Conservation (phyloP, 2,329 filamentous ascomycete species). For the Lojkania enalia region DNA sequence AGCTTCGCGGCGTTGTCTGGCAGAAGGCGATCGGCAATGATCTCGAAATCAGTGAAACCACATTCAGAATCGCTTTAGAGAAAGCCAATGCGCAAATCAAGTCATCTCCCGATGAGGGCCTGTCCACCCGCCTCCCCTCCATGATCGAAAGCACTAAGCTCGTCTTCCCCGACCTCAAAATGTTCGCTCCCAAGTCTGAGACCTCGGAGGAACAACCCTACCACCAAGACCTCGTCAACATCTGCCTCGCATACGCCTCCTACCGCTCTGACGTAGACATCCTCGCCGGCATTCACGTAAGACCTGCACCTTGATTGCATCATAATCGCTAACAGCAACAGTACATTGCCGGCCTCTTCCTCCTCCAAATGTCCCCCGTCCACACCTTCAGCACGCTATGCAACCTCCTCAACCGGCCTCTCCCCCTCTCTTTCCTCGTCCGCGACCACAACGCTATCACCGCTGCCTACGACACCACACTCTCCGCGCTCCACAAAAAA, state of each 20-base stretch:
- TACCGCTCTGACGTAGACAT: conserved; percentile 83
- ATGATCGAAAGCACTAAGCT: conserved; percentile 60
- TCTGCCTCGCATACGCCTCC: conserved; percentile 78
- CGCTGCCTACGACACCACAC: conserved; percentile 69
- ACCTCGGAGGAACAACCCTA: conserved; percentile 61
- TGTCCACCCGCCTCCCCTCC: conserved; percentile 28
- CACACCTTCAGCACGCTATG: conserved; percentile 72
- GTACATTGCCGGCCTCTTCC: conserved; percentile 72
- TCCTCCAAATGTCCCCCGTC: conserved; percentile 70
- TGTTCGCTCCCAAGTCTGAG: conserved; percentile 61
- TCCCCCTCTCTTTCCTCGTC: conserved; percentile 76
- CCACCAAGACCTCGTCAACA: conserved; percentile 68
- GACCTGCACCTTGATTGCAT: conserved; percentile 37
- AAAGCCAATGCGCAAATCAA: conserved; percentile 63
- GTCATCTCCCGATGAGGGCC: conserved; percentile 55
- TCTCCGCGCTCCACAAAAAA: conserved; percentile 68
- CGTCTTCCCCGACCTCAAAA: conserved; percentile 72
- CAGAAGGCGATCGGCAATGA: conserved; percentile 72
- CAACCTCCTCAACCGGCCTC: conserved; percentile 75
- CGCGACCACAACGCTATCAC: conserved; percentile 69
- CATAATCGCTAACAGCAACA: conserved; percentile 32
- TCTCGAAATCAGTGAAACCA: conserved; percentile 66
- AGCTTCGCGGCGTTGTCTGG: conserved; percentile 72
- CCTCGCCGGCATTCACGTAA: conserved; percentile 72
- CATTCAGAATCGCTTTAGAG: conserved; percentile 70